Evolutionary conservation across 352 stramenopile species (phyloP), one percentile per base, ranked within the genome.

Genomic region (Aphanomyces cochlioides): DNA sequence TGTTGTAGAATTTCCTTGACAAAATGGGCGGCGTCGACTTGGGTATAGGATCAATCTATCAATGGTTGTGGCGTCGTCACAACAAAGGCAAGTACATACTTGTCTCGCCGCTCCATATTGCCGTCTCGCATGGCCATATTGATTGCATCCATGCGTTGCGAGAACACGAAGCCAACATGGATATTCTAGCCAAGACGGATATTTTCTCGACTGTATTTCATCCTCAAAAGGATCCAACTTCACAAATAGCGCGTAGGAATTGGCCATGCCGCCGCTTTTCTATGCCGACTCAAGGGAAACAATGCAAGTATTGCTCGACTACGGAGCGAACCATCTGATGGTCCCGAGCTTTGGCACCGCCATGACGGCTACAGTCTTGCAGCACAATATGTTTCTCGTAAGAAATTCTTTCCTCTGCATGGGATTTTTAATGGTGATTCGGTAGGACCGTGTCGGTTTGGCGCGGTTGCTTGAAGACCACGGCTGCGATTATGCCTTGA

Each of bases 201-300:
- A 84, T 87, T 60, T 89, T 81, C 75, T 91, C 81, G 5, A 81
- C 78, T 78, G 13, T 90, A 82, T 50, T 86, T 93, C 43, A 77
- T 91, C 19, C 37, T 81, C 85, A 34, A 82, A 90, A 7, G 88
- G 81, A 50, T 50, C 43, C 17, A 50, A 50, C 43, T 93, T 2
- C 80, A 80, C 0, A 89, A 80, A 0, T 79, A 81, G 3, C 79
- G 90, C 53, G 50, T 90, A 13, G 79, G 87, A 39, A 75, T 83
- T 5, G 85, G 71, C 80, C 12, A 69, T 90, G 21, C 81, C 85
- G n/a, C 79, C 85, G 8, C 74, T 92, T 48, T 92, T 92, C 58
- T 74, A 88, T 2, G 85, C 85, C 17, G 85, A 92, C 38, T 88
- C 81, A 41, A 77, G 81, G 4, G 85, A 90, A 54, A 89, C 89